Evolutionary conservation across 2,329 filamentous ascomycete species (phyloP), one percentile per base, ranked within the genome.

Genomic region (Pyrenophora teres): DNA sequence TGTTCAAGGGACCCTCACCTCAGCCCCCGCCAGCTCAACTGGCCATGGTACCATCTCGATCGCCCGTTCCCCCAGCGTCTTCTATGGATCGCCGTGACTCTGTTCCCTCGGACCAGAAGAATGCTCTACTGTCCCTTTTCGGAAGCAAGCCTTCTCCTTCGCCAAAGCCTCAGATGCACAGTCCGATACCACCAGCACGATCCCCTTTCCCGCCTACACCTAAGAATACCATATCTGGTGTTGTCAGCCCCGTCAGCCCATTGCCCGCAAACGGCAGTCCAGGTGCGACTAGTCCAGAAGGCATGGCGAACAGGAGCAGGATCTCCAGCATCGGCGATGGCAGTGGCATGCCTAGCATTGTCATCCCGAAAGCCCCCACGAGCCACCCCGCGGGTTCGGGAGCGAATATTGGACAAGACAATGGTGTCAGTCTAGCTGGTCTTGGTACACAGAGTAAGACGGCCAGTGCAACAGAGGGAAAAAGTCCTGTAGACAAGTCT

Each of bases 401-500:
- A n/a, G 35, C 33, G 15, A 35, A 33, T 13, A 19, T 41, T 31
- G 45, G 48, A 7, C 38, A 39, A 15, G 25, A 15, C 7, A 41
- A 50, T 32, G 41, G 51, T 15, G 31, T 41, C 9, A 46, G 39
- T 25, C 6, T 41, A 3, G 47, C 31, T n/a, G 47, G 52, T 27
- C 38, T 54, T 30, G 32, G 39, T 21, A 21, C 10, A n/a, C 41
- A 45, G 16, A n/a, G 13, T 4, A 54, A 32, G 45, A 37, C 56
- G 16, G 40, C 49, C 15, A 57, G 47, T 15, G 23, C 41, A 13
- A 59, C 35, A 23, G 67, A 61, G 3, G 64, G 60, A 9, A 72
- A 67, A 50, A 72, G 65, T 41, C 83, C 88, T 0, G 87, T 84
- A 0, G 87, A 94, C 61, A 87, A 89, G 67, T 86, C 81, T 13